Base-by-base conservation (phyloP, 2,329 filamentous ascomycete genomes). In the Penicillium italicum region DNA sequence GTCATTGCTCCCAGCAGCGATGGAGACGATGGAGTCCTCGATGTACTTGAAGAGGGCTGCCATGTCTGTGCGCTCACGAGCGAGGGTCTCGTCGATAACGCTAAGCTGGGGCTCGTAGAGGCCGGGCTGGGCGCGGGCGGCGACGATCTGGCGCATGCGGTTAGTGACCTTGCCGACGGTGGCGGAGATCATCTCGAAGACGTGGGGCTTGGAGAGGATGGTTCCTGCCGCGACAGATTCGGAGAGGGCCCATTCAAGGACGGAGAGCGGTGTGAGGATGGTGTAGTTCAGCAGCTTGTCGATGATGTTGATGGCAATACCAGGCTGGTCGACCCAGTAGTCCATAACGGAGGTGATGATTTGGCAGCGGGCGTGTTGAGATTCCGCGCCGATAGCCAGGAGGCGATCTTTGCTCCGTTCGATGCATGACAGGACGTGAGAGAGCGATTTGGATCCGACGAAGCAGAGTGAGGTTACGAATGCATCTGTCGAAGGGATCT, bases 231-330 rank as follows among this genome's bases (percentile, higher is more conserved):
- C 77, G 51, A 86, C 75, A 59, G 80, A 79, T 59, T 90, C 85
- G 31, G 85, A 80, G 12, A 99, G 80, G 0, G 90, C 90, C 94
- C 94, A 99, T 68, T 96, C 87, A 45, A 97, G 83, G 28, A 99
- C 91, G 16, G 87, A 87, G 55, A 86, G 79, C 0, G 94, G 94
- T 9, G 88, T 91, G 34, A 99, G 81, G 65, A 99, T 96, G 14
- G 90, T 92, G 77, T 97, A 99, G 77, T 97, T 99, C 65, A 99
- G 86, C 5, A 99, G 83, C 75, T 97, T 97, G 79, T 97, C 93
- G 56, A 97, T 83, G 66, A 99, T 96, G 65, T 89, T 90, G 63
- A 97, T 85, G 3, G 91, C 94, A 41, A 95, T 87, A 57, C 94
- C 94, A 0, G 93, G 91, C 67, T 99, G 93, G 31, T 93, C 87